phyloP scores from a whole-genome alignment of 352 stramenopile genomes.

The Globisporangium recalcitrans region DNA sequence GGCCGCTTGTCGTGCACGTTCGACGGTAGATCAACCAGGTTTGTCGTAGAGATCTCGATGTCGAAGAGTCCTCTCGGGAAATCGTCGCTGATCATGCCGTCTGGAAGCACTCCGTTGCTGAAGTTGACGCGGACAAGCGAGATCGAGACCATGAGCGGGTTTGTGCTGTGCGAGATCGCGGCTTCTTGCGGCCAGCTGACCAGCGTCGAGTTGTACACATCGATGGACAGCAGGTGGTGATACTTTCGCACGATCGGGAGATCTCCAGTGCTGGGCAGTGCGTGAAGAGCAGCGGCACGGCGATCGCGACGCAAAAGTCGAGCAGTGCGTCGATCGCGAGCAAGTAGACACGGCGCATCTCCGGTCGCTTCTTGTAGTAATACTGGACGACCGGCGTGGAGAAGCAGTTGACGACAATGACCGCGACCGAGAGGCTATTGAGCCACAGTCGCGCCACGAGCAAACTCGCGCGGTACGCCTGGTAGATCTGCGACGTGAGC shows the following conservation, averaged over 20 bases:
- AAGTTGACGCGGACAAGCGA: constrained; percentile 43
- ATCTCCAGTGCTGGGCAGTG: constrained; percentile 40
- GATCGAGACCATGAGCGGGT: constrained; percentile 32
- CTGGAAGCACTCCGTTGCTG: constrained; percentile 31
- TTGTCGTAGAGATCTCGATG: constrained; percentile 27
- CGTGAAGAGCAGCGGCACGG: constrained; percentile 33
- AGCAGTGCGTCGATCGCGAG: constrained; percentile 15
- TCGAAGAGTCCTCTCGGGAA: constrained; percentile 21
- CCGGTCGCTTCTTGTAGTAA: constrained; percentile 7
- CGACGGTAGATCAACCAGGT: constrained; percentile 19
- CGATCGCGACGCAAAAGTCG: constrained; percentile 12
- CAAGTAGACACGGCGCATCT: constrained; percentile 1
- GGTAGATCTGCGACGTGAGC: constrained; percentile 34
- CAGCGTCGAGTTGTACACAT: constrained; percentile 54
- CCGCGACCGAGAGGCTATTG: constrained; percentile 37
- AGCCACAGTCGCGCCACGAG: constrained; percentile 42
- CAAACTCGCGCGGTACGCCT: constrained; percentile 39
- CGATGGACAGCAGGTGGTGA: constrained; percentile 36
- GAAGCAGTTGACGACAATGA: constrained; percentile 30
- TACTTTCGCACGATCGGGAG: constrained; percentile 28
- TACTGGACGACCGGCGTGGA: constrained; percentile 14
- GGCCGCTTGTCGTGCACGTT: constrained; percentile 23
- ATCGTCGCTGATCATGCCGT: constrained; percentile 22
- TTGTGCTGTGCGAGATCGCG: constrained; percentile 31
- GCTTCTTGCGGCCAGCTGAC: constrained; percentile 28